Evolutionary conservation across 2,329 filamentous ascomycete species (phyloP), one percentile per base, ranked within the genome.

Genomic region (Chalaropsis thielavioides): DNA sequence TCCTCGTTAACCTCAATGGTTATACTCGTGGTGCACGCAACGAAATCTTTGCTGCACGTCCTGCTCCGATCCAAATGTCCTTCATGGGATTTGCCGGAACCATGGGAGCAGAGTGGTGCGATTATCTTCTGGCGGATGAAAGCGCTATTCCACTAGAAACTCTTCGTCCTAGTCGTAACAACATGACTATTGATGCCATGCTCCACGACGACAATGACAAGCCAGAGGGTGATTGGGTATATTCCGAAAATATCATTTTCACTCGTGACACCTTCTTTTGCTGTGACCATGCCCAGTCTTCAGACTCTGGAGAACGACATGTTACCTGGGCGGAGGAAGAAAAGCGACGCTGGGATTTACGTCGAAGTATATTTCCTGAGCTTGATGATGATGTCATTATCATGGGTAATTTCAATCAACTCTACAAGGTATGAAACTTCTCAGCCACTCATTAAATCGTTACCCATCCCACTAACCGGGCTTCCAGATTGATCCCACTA

Each of bases 71-170:
- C 54, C 94, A 99, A 69, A 99, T 99, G 94, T 96, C 94, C 0
- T 99, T 99, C 72, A 99, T 99, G 94, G 94, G 94, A 0, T 99
- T 99, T 73, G 94, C 94, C 0, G 94, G 94, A 10, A 96, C 92
- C 0, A 78, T 99, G 0, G 94, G 94, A 5, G 94, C 94, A 2
- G 94, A 99, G 73, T 99, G 94, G 94, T 99, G 94, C 70, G 94
- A 99, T 73, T 99, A 99, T 72, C 85, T 99, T 17, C 82, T 97
- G 31, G 92, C 94, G 2, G 94, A 99, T 71, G 80, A 88, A 62
- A 92, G 88, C 1, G 91, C 94, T 0, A 87, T 99, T 63, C 94
- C 94, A 0, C 81, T 81, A 0, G 83, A 85, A 31, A 96, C 92
- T 0, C 78, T 97, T 35, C 84, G 91, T 13, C 90, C 90, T 1